A percentile compares a stretch with the other conserved stretches of the same genome.
Conservation (phyloP, 495 filamentous ascomycete genomes). For the Xylaria scruposa region DNA sequence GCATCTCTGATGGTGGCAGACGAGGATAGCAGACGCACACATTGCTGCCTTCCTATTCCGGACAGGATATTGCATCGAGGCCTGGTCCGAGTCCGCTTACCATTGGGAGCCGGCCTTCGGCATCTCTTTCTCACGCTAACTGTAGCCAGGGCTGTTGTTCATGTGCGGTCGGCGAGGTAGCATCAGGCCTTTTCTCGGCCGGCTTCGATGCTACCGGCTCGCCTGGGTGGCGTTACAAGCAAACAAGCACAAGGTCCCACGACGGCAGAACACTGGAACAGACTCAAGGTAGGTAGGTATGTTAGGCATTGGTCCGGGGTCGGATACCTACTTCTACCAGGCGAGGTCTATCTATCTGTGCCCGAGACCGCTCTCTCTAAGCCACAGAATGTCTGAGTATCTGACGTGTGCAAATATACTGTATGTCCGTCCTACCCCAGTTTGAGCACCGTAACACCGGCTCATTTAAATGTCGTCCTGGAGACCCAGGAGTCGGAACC, state of each 20-base stretch:
- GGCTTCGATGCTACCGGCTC: constrained; percentile 21
- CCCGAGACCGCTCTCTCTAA: constrained; percentile 13
- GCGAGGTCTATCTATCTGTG: constrained; percentile 6
- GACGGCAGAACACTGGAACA: too few relatives aligned
- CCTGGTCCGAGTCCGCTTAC: constrained; percentile 14
- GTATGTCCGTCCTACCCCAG: constrained; percentile 19
- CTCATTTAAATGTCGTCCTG: constrained; percentile 13
- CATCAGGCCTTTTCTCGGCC: constrained; percentile 24
- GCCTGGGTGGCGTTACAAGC: constrained; percentile 19
- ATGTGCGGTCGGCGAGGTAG: constrained; percentile 23
- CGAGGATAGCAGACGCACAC: constrained; percentile 10
- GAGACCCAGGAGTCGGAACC: constrained; percentile 20
- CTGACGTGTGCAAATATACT: constrained; percentile 22
- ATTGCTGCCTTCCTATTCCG: constrained; percentile 24
- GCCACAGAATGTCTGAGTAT: constrained; percentile 21
- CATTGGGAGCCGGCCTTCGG: constrained; percentile 26
- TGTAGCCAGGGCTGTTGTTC: constrained; percentile 16
- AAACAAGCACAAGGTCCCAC: neutral
- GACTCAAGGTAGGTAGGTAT: neutral
- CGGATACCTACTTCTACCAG: constrained; percentile 16
- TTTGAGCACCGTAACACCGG: constrained; percentile 23
- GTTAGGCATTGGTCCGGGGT: constrained; percentile 17
- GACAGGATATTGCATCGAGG: constrained; percentile 24
- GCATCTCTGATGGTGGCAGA: constrained; percentile 1
- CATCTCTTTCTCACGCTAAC: constrained; percentile 17